A percentile compares a stretch with the other conserved stretches of the same genome.
Conservation (phyloP, 2,329 filamentous ascomycete species). For the Trichoderma atrobrunneum region DNA sequence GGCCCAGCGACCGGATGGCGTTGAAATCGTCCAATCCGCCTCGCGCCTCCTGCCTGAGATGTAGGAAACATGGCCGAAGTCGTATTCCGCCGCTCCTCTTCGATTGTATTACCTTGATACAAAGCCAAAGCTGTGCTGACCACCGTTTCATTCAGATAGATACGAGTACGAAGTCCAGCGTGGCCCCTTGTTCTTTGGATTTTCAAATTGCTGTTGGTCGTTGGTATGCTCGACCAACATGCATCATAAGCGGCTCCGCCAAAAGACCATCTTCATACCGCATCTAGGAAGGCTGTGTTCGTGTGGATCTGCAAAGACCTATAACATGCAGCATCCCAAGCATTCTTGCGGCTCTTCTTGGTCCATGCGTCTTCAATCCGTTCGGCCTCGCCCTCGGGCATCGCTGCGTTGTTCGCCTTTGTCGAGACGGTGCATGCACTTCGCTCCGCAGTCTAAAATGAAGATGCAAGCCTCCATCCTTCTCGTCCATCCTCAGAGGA, state of each 20-base stretch:
- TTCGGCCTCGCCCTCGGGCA: conserved; percentile 1
- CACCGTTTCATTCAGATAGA: background rate
- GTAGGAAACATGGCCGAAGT: background rate
- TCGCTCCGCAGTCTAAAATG: conserved; percentile 1
- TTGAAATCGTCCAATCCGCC: background rate
- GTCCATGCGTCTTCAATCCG: background rate
- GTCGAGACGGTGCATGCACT: background rate
- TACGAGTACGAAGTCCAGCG: background rate
- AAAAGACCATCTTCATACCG: background rate
- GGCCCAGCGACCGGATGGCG: background rate
- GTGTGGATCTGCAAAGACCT: conserved; percentile 5
- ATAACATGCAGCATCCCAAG: conserved; percentile 1
- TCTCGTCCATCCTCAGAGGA: conserved; percentile 1
- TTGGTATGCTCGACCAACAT: background rate
- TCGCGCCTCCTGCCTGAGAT: background rate
- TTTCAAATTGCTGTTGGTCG: conserved; percentile 11
- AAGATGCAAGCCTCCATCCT: conserved; percentile 13
- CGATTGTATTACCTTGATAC: background rate
- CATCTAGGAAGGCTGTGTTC: background rate
- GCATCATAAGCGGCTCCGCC: conserved; percentile 14
- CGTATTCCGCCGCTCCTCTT: background rate
- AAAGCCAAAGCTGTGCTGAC: background rate
- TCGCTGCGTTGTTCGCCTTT: background rate
- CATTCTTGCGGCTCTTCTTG: conserved; percentile 5
- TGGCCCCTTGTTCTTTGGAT: background rate